phyloP scores from a whole-genome alignment of 163 green algal species.

The Chlamydomonas reinhardtii region DNA sequence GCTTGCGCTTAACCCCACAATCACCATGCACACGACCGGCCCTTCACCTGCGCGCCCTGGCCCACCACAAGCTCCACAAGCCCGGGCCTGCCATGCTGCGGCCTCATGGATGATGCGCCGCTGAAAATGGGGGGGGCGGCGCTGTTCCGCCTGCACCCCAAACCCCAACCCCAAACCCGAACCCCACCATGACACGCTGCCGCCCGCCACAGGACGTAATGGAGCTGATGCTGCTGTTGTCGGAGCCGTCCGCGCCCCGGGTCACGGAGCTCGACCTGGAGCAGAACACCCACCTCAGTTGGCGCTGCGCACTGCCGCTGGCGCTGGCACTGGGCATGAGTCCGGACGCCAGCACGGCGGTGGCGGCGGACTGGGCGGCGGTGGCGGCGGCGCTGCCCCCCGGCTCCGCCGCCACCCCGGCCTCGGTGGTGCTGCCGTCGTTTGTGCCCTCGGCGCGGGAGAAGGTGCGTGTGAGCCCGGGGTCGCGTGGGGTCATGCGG shows the following conservation, averaged over 20 bases:
- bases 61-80: too few relatives aligned
- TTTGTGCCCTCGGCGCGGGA: background rate
- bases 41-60: too few relatives aligned
- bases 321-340: conserved; percentile 39
- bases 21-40: too few relatives aligned
- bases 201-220: conserved; percentile 15
- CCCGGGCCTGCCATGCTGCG: too few relatives aligned
- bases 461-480: background rate
- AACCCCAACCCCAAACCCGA: too few relatives aligned
- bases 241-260: conserved; percentile 32
- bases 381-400: conserved; percentile 3
- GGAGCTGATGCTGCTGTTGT: conserved; percentile 52
- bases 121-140: too few relatives aligned
- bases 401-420: background rate
- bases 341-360: background rate
- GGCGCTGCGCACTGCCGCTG: conserved; percentile 43
- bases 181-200: too few relatives aligned
- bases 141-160: too few relatives aligned
- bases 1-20: too few relatives aligned
- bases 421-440: background rate
- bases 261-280: conserved; percentile 54
- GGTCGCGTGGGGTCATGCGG: too few relatives aligned
- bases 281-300: conserved; percentile 51
- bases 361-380: conserved; percentile 20
- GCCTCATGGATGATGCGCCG: too few relatives aligned